Conservation (phyloP, 1,139 yeast species). For the Candida sp. region DNA sequence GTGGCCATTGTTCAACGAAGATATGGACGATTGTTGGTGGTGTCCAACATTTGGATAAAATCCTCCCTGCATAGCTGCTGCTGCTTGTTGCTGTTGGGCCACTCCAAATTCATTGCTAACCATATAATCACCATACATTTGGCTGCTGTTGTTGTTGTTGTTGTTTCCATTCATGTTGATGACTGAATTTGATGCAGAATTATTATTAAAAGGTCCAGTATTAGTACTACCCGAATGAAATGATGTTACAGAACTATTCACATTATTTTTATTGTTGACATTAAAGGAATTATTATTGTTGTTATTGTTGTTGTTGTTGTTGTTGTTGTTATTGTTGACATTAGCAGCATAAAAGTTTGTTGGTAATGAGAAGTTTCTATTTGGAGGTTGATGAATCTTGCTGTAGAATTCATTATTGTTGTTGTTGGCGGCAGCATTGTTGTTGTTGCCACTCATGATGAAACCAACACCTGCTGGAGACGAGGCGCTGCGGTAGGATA, state of each 20-base stretch:
- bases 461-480: conserved; percentile 9
- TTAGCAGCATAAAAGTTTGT: conserved; percentile 13
- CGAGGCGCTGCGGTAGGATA: conserved; percentile 7
- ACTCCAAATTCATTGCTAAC: conserved; percentile 6
- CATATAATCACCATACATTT: conserved; percentile 3
- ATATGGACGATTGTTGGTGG: conserved; percentile 11
- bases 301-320: too few species aligned
- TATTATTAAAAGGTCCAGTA: conserved; percentile 8
- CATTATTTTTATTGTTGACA: conserved; percentile 8
- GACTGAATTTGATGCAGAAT: conserved; percentile 11
- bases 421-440: neutral
- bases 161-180: conserved; percentile 8
- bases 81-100: conserved; percentile 6
- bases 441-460: conserved; percentile 1
- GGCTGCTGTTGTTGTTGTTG: neutral
- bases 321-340: conserved; percentile 8
- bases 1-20: conserved; percentile 9
- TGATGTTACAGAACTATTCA: conserved; percentile 12
- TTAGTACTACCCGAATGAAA: conserved; percentile 7
- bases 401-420: conserved; percentile 6
- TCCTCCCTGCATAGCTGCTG: conserved; percentile 2
- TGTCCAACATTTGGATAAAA: conserved; percentile 2
- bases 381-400: conserved; percentile 10
- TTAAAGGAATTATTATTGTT: conserved; percentile 6
- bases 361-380: conserved; percentile 15